Evolutionary conservation across 2,329 filamentous ascomycete genomes (phyloP).

Genomic region (Magnaporthiopsis rhizophila): DNA sequence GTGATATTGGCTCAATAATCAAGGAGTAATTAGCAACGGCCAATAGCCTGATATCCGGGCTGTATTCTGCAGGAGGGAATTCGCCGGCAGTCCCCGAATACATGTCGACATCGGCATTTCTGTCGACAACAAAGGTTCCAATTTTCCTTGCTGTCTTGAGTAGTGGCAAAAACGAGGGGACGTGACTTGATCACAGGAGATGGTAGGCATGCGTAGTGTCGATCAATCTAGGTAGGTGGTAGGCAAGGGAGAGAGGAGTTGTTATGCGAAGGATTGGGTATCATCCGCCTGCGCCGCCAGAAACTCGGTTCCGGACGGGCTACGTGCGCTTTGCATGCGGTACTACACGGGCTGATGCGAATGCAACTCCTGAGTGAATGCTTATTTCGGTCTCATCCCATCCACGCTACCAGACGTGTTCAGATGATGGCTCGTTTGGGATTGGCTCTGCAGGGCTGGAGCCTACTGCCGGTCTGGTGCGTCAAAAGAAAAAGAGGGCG

Average conservation of each 20-base stretch:
- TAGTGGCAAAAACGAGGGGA: neutral
- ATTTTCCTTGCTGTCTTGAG: neutral
- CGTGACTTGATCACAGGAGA: neutral
- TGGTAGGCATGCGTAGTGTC: neutral
- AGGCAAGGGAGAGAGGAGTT: no score
- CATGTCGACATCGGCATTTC: neutral
- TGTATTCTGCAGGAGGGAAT: neutral
- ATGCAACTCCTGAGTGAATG: slow-evolving; percentile 3
- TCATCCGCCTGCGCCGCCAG: neutral
- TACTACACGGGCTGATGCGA: neutral
- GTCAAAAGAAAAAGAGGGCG: neutral
- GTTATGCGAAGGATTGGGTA: neutral
- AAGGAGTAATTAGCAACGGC: neutral
- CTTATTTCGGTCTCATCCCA: neutral
- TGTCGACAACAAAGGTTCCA: neutral
- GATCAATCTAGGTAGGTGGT: neutral
- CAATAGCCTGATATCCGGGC: neutral
- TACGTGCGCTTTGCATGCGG: neutral
- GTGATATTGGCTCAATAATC: neutral
- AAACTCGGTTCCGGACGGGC: no score
- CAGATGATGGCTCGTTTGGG: neutral
- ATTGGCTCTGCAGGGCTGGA: neutral
- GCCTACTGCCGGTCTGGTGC: neutral
- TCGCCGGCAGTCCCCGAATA: no score
- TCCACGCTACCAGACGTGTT: neutral